A percentile compares a stretch with the other conserved stretches of the same genome.
Evolutionary conservation across 345 rosid species (phyloP).

Genomic region (Sapria himalayana): DNA sequence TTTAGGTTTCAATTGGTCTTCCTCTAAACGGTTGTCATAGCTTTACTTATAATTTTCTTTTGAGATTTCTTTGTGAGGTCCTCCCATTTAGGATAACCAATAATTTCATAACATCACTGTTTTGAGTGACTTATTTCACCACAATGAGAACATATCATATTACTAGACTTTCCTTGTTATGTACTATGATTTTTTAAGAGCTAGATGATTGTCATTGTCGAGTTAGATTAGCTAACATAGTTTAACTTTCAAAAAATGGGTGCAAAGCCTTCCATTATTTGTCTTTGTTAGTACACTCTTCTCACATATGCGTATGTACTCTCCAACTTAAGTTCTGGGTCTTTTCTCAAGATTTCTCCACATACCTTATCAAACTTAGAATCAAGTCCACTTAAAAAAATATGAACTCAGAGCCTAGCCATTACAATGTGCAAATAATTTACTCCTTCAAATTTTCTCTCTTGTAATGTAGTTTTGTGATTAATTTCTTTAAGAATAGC

Average conservation of each 20-base stretch:
- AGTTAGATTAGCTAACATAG: neutral
- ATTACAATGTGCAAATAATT: too few relatives aligned
- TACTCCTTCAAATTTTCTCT: too few relatives aligned
- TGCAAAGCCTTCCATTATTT: neutral
- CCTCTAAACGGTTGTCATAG: too few relatives aligned
- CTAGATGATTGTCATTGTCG: too few relatives aligned
- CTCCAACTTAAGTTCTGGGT: constrained; percentile 5
- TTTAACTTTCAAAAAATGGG: neutral
- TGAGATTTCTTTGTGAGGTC: neutral
- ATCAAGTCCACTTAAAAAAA: neutral
- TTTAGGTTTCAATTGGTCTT: too few relatives aligned
- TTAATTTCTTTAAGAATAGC: constrained; percentile 6
- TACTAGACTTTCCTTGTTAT: too few relatives aligned
- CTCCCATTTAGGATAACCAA: neutral
- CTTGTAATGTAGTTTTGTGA: neutral
- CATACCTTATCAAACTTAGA: constrained; percentile 3
- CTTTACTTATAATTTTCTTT: too few relatives aligned
- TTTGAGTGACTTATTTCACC: constrained; percentile 3
- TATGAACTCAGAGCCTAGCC: too few relatives aligned
- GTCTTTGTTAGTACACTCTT: neutral
- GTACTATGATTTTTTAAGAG: too few relatives aligned
- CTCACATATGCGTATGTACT: neutral
- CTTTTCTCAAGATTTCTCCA: constrained; percentile 1
- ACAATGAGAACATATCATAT: too few relatives aligned
- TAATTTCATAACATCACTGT: constrained; percentile 1